Evolutionary conservation across 2,329 filamentous ascomycete genomes (phyloP).

Genomic region (Penicillium sp.): DNA sequence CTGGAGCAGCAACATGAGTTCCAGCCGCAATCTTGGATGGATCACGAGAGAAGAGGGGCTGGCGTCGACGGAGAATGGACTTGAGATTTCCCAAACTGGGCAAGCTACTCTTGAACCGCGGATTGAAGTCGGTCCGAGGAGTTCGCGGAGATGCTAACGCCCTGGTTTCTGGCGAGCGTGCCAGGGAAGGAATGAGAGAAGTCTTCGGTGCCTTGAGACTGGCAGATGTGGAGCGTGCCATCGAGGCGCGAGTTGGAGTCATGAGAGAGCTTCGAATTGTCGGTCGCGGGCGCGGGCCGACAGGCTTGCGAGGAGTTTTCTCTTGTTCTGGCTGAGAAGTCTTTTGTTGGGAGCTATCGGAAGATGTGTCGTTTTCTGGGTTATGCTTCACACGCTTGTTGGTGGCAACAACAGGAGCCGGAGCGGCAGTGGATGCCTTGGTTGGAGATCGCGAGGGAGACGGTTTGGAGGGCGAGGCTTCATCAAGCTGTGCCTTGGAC

Average conservation of each 20-base stretch:
- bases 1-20: constrained; percentile 54
- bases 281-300: constrained; percentile 46
- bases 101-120: constrained; percentile 46
- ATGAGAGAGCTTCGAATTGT: constrained; percentile 61
- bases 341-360: constrained; percentile 49
- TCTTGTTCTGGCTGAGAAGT: constrained; percentile 7
- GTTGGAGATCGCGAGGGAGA: constrained; percentile 39
- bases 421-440: constrained; percentile 34
- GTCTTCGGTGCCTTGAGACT: constrained; percentile 60
- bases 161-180: constrained; percentile 58
- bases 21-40: constrained; percentile 63
- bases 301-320: constrained; percentile 24
- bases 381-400: constrained; percentile 74
- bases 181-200: constrained; percentile 59
- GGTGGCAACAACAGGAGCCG: constrained; percentile 48
- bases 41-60: constrained; percentile 64
- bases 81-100: constrained; percentile 61
- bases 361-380: constrained; percentile 70
- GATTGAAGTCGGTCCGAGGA: constrained; percentile 53
- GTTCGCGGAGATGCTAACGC: constrained; percentile 50
- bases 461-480: constrained; percentile 54
- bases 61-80: constrained; percentile 65
- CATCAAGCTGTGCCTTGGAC: constrained; percentile 69
- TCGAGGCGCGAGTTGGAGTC: constrained; percentile 78
- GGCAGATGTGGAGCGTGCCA: constrained; percentile 59